Conservation (phyloP, 2,329 filamentous ascomycete species). For the Triangularia verruculosa region DNA sequence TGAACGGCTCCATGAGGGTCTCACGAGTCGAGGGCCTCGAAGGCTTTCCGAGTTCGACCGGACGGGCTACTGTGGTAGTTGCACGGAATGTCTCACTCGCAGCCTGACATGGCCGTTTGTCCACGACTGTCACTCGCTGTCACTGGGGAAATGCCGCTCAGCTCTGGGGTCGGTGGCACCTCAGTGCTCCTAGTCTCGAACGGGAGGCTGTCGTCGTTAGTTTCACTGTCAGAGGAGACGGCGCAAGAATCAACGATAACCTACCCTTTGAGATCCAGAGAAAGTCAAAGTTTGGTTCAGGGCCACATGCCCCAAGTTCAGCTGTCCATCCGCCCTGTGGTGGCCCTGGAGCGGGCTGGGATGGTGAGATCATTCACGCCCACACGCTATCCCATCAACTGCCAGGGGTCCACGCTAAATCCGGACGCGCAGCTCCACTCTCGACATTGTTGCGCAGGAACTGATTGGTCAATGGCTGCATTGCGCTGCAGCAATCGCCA, state of each 20-base stretch:
- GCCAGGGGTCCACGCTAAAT: background rate
- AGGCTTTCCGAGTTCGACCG: too few species aligned
- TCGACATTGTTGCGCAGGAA: too few species aligned
- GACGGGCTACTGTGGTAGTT: background rate
- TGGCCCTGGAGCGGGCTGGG: background rate
- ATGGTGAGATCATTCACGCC: constrained; percentile 7
- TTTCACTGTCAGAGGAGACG: background rate
- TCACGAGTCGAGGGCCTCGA: too few species aligned
- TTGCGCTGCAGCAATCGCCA: background rate
- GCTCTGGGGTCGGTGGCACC: background rate
- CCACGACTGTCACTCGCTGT: background rate
- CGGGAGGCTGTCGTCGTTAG: background rate
- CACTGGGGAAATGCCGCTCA: background rate
- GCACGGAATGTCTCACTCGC: background rate
- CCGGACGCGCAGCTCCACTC: background rate
- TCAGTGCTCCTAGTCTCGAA: background rate
- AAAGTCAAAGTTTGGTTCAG: background rate
- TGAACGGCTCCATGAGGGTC: too few species aligned
- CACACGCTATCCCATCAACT: background rate
- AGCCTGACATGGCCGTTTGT: background rate
- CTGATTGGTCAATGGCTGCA: background rate
- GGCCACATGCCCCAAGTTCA: background rate
- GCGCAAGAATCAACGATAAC: background rate
- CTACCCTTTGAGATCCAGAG: background rate
- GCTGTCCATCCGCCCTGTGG: background rate